Evolutionary conservation across 1,284 basidiomycete genomes (phyloP), one percentile per base, ranked within the genome.

Genomic region (Ustilago nuda): DNA sequence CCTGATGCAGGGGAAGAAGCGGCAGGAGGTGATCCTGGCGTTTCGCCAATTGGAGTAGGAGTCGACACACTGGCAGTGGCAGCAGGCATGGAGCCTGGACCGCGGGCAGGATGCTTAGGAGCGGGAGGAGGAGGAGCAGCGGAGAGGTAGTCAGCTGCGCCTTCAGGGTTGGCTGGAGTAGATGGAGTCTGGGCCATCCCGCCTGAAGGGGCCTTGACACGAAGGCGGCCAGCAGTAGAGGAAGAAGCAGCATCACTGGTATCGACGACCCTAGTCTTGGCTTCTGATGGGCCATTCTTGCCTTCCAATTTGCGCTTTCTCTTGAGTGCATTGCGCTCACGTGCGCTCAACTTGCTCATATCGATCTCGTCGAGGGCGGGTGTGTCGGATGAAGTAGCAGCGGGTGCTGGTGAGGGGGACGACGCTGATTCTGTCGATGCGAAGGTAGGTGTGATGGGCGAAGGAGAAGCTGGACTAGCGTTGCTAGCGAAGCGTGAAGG

Each of bases 241-340:
- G 71, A 64, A 1, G 75, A 71, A 17, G 57, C 54, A 50, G 56
- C 63, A 48, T 76, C 78, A 56, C 91, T 2, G 91, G 92, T 43
- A 89, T 87, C 72, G 51, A 65, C 45, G 41, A 72, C 66, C 17
- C 63, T 43, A 5, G 67, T 76, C 63, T 79, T 79, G 46, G 56
- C 55, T 11, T 76, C 71, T 32, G 61, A 60, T 15, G 62, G 58
- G 23, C 73, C 66, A 11, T 54, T 56, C 56, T 87, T 87, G 79
- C 92, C 93, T n/a, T 94, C 93, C 15, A 90, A 88, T 83, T 96
- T 97, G 56, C 94, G 91, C 82, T 96, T 96, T 19, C 94, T 90
- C 84, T 97, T 97, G 39, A 96, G 88, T 53, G 94, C 89, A 85
- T 96, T 97, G 39, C 92, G 91, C 85, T 97, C 94, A 55, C 94